Percentiles rank a stretch among this genome's conserved stretches.
Conservation (phyloP, 306 rosid genomes). For the Purshia tridentata region DNA sequence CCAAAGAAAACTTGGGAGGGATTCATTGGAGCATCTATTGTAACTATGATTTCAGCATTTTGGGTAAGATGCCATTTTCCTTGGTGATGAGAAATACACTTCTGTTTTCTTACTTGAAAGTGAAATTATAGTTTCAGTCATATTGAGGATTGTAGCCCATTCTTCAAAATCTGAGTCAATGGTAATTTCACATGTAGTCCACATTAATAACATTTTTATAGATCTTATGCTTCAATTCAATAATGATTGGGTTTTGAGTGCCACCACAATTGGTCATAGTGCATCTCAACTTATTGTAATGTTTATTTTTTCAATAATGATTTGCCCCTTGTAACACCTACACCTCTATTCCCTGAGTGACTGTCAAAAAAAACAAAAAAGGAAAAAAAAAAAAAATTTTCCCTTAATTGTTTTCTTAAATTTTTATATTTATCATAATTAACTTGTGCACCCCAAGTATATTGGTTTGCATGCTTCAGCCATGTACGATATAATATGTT, state of each 20-base stretch:
- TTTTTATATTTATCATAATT: not conserved
- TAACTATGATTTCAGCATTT: conserved; percentile 93
- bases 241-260: not conserved
- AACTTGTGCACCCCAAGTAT: not conserved
- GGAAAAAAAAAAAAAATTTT: not conserved
- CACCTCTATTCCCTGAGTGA: not conserved
- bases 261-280: not conserved
- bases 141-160: not conserved
- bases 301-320: not conserved
- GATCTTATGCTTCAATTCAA: not conserved
- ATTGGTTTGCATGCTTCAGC: conserved; percentile 1
- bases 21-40: conserved; percentile 95
- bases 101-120: conserved; percentile 2
- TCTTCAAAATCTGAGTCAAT: not conserved
- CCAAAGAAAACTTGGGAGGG: conserved; percentile 99
- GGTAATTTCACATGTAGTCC: not conserved
- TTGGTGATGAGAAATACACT: not conserved
- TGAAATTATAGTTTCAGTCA: not conserved
- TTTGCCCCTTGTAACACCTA: not conserved
- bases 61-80: conserved; percentile 53
- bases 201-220: not conserved
- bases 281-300: not conserved
- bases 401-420: too few relatives aligned
- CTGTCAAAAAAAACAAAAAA: not conserved
- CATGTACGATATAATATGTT: not conserved